Conservation (phyloP, 352 stramenopile genomes). For the Globisporangium okanoganense region DNA sequence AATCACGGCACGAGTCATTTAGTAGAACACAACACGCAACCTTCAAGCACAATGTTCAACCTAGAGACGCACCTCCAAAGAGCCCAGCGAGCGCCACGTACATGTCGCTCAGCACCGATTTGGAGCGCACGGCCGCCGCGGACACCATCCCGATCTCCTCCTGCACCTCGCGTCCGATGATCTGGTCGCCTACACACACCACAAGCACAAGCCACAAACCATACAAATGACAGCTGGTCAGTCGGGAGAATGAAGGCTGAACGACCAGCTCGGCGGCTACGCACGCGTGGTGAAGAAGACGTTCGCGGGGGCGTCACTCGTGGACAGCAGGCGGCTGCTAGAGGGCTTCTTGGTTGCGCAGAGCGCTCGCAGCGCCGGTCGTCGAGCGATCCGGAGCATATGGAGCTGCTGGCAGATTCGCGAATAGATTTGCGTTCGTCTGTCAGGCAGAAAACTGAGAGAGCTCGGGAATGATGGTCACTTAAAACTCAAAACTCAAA, state of each 20-base stretch:
- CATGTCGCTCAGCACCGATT: conserved; percentile 81
- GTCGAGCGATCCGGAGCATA: conserved; percentile 13
- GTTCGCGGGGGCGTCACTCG: conserved; percentile 12
- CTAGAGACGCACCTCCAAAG: conserved; percentile 39
- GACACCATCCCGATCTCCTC: conserved; percentile 78
- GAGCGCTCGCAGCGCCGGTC: conserved; percentile 4
- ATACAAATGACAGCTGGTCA: not conserved
- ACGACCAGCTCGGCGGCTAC: not conserved
- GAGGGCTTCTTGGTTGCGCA: not conserved
- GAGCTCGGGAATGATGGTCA: not conserved
- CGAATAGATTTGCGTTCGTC: not conserved
- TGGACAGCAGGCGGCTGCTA: conserved; percentile 10
- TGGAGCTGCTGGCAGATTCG: not conserved
- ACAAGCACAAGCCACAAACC: not conserved
- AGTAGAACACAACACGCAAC: not conserved
- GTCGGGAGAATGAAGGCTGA: not conserved
- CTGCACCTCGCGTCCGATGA: conserved; percentile 62
- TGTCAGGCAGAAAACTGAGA: not conserved
- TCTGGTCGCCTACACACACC: conserved; percentile 42
- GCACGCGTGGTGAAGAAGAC: conserved; percentile 76
- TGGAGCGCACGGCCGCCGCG: conserved; percentile 71
- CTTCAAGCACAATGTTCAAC: not conserved
- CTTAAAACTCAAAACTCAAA: not conserved
- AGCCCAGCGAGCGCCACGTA: conserved; percentile 68
- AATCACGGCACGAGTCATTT: not conserved